Base-by-base conservation (phyloP, 2,329 filamentous ascomycete species). In the Beauveria brongniartii region DNA sequence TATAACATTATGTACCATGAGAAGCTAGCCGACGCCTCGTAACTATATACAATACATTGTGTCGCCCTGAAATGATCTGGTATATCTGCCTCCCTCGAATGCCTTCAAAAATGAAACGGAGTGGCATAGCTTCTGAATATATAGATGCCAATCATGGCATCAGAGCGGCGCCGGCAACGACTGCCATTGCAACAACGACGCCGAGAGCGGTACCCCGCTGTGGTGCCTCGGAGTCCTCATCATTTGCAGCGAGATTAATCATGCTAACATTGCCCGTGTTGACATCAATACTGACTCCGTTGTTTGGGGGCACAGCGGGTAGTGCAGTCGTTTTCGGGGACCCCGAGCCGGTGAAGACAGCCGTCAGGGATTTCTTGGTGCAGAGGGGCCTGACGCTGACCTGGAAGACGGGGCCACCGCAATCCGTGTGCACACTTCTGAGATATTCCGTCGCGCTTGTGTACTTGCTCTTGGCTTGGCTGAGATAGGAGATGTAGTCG, bases 361-460 rank as follows among this genome's bases (percentile, higher is more conserved):
- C 57, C n/a, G 50, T 54, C 26, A 59, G 40, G 34, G 57, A 59
- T 4, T 14, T 26, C 6, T 46, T 30, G 5, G 50, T 34, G 50
- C 57, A 59, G 6, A 53, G 18, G 1, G 57, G 57, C 14, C 40
- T 18, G 16, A 59, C 41, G 57, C 57, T 59, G 41, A 59, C 28
- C 50, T 53, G 47, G 41, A 59, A 59, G 40, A 46, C 16, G 16
- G 47, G 47, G 24, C 40, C 57, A 41, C 50, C 57, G 28, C 57
- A 59, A 24, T 59, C 47, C 4, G 57, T 59, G 50, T 59, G 57
- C 7, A 59, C 24, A 22, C 12, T 24, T 9, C 30, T 20, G 22
- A 59, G 48, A 26, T 53, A 59, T 10, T 54, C 41, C 26, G 50
- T 59, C n/a, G 48, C 50, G 57, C 57, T 59, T 14, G 48, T 16